A percentile compares a stretch with the other conserved stretches of the same genome.
phyloP scores from a whole-genome alignment of 2,329 filamentous ascomycete species.

The Fusarium staphyleae region DNA sequence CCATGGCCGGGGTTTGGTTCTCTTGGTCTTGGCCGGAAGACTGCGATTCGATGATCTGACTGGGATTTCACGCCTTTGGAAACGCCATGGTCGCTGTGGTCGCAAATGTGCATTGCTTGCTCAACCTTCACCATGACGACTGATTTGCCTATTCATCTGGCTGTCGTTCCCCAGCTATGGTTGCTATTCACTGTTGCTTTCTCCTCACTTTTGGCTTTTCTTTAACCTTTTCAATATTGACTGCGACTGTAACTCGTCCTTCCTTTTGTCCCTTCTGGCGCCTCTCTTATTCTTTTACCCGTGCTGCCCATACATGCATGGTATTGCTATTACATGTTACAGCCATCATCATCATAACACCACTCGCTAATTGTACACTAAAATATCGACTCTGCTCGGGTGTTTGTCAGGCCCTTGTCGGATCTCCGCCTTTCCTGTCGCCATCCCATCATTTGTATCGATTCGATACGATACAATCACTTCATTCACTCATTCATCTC shows the following conservation, averaged over 20 bases:
- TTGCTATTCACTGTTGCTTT: neutral
- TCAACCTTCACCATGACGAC: constrained; percentile 32
- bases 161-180: neutral
- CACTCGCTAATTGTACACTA: constrained; percentile 18
- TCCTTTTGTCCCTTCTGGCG: neutral
- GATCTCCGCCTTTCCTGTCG: constrained; percentile 29
- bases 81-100: constrained; percentile 12
- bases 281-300: neutral
- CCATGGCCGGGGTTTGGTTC: neutral
- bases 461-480: constrained; percentile 21
- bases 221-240: neutral
- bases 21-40: neutral
- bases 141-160: constrained; percentile 1
- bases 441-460: constrained; percentile 17
- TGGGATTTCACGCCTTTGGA: constrained; percentile 17
- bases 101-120: constrained; percentile 13
- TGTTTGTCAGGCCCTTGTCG: constrained; percentile 10
- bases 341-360: constrained; percentile 1
- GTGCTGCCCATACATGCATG: neutral
- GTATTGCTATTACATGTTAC: constrained; percentile 5
- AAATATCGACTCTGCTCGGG: constrained; percentile 18
- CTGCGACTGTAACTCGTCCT: neutral
- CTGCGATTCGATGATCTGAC: constrained; percentile 36
- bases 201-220: neutral
- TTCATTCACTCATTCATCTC: neutral